Evolutionary conservation across 305 asterid species (phyloP), one percentile per base, ranked within the genome.

Genomic region (Fraxinus velutina): DNA sequence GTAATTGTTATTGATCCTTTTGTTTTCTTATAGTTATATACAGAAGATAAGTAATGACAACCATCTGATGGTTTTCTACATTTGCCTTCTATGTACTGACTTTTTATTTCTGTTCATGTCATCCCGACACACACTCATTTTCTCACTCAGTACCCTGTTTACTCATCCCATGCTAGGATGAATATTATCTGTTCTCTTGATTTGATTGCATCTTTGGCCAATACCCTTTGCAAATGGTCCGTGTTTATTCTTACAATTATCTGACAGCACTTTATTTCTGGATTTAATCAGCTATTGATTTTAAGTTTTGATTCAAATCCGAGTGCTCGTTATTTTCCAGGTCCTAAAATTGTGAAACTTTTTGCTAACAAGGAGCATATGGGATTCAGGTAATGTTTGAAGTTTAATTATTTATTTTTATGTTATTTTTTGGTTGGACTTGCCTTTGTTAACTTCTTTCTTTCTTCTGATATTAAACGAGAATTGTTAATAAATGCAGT

Each of bases 351-450:
- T 34, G 93, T 95, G 85, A 95, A 94, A 91, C 91, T 94, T 81
- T 95, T 88, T 85, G 91, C 97, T 78, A 95, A 95, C 90, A 91
- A 86, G 92, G 95, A 95, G 89, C 95, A 95, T 90, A 95, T 95
- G 94, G 99, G 99, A 50, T 95, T 95, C 90, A 95, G 99, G 99
- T 93, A 86, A 72, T 21, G 39, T 79, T 83, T 83, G 79, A 24
- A 39, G 24, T 78, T 70, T 27, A 22, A 8, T 81, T 50, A 6
- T 70, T 76, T 55, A 44, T 64, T 42, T 29, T 42, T 29, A 62
- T 66, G 82, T 80, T 29, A 75, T 77, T 52, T 57, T 78, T 83
- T 84, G 74, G 86, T 44, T 64, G 24, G 47, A 70, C 19, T 2
- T 4, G 21, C 19, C 72, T 62, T 2, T 13, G 8, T 29, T 24